Conservation (phyloP, 768 basidiomycete species). For the Kwoniella pini region DNA sequence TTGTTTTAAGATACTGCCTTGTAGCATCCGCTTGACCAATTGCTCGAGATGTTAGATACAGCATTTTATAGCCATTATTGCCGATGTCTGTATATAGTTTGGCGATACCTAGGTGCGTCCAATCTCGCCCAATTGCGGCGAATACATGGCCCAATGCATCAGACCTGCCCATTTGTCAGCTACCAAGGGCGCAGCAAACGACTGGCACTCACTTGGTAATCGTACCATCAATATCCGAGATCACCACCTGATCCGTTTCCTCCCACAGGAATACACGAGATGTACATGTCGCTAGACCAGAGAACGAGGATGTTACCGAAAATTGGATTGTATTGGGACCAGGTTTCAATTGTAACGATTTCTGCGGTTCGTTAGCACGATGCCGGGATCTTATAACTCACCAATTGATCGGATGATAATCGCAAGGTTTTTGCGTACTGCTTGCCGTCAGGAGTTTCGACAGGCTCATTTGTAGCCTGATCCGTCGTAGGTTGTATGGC, state of each 20-base stretch:
- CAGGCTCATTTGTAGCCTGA: not conserved
- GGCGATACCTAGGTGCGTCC: slow-evolving; percentile 96
- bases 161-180: slow-evolving; percentile 61
- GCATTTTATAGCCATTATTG: slow-evolving; percentile 94
- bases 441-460: slow-evolving; percentile 49
- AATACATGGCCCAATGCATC: slow-evolving; percentile 96
- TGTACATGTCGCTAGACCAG: slow-evolving; percentile 76
- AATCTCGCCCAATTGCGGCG: slow-evolving; percentile 95
- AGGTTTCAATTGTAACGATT: slow-evolving; percentile 76
- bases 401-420: slow-evolving; percentile 90
- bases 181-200: not conserved
- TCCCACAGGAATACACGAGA: slow-evolving; percentile 97
- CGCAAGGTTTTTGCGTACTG: slow-evolving; percentile 89
- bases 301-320: slow-evolving; percentile 74
- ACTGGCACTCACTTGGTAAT: slow-evolving; percentile 79
- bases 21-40: slow-evolving; percentile 98
- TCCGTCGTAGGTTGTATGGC: not conserved
- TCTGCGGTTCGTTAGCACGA: slow-evolving; percentile 59
- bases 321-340: slow-evolving; percentile 93
- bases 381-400: slow-evolving; percentile 55
- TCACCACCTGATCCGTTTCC: slow-evolving; percentile 80
- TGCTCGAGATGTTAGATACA: slow-evolving; percentile 95
- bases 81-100: slow-evolving; percentile 95
- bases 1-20: slow-evolving; percentile 86
- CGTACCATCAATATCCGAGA: slow-evolving; percentile 98